These are phyloP conservation scores for Yamadazyma endophytica DNA, from an alignment of 805 yeast species.

Conservation along the genomic window DNA sequence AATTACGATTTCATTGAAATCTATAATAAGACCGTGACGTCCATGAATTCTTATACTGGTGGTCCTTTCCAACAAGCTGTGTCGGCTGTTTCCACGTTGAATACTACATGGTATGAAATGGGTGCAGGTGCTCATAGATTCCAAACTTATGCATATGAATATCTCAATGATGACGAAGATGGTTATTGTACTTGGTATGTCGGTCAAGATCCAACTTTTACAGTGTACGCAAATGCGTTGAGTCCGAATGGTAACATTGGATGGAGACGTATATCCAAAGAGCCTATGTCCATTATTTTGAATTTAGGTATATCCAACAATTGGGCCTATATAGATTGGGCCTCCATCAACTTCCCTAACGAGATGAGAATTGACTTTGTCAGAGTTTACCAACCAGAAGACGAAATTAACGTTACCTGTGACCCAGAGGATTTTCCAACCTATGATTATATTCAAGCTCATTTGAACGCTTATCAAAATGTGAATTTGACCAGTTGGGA, in stretches of 20 bases:
- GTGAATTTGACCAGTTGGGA: constrained; percentile 72
- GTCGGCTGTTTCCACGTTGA: constrained; percentile 76
- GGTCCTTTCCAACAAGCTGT: constrained; percentile 94
- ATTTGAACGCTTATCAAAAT: constrained; percentile 64
- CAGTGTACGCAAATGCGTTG: constrained; percentile 68
- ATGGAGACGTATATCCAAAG: constrained; percentile 77
- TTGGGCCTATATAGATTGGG: constrained; percentile 96
- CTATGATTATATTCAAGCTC: constrained; percentile 70
- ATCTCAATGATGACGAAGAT: constrained; percentile 50
- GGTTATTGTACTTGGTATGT: constrained; percentile 88
- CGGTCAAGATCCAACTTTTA: constrained; percentile 74
- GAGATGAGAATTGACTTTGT: constrained; percentile 78
- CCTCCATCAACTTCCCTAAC: constrained; percentile 70
- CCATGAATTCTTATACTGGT: constrained; percentile 86
- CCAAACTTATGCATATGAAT: constrained; percentile 79
- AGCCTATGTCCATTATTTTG: constrained; percentile 87
- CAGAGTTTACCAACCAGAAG: constrained; percentile 84
- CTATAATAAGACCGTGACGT: constrained; percentile 61
- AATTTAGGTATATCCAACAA: constrained; percentile 87
- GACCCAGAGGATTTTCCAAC: constrained; percentile 89
- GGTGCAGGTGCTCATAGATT: constrained; percentile 50
- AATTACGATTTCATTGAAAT: constrained; percentile 79
- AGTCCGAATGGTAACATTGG: constrained; percentile 90
- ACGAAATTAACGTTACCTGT: constrained; percentile 61
- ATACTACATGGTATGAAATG: constrained; percentile 75